phyloP scores from a whole-genome alignment of 345 rosid genomes.

The Trapa bicornis region DNA sequence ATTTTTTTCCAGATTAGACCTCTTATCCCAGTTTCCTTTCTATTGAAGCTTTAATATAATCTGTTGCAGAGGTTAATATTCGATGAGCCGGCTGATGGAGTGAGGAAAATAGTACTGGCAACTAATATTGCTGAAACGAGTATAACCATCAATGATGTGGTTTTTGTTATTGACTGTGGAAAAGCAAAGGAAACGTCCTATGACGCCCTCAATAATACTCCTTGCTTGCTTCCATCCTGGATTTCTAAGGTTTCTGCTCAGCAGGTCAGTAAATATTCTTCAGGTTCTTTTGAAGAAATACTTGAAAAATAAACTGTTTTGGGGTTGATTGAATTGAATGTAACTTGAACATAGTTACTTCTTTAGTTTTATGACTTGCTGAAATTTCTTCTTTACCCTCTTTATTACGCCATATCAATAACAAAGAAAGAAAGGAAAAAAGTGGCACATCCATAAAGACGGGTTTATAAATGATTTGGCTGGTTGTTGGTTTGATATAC shows the following conservation, averaged over 20 bases:
- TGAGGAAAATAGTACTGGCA: constrained; percentile 75
- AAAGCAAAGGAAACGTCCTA: constrained; percentile 92
- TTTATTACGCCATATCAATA: not conserved
- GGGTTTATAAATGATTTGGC: not conserved
- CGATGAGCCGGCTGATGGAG: constrained; percentile 67
- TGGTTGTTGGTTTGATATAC: not conserved
- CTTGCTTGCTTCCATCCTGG: constrained; percentile 94
- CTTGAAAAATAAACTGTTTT: not conserved
- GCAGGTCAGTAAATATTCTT: constrained; percentile 38
- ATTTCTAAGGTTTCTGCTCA: constrained; percentile 86
- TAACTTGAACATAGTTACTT: not conserved
- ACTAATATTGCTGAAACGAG: constrained; percentile 98
- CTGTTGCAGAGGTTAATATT: constrained; percentile 69
- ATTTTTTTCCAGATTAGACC: not conserved
- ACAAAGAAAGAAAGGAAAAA: not conserved
- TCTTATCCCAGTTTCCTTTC: not conserved
- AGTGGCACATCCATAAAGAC: not conserved
- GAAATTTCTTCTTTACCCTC: not conserved
- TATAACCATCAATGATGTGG: constrained; percentile 81
- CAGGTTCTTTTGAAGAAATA: not conserved
- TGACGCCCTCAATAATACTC: constrained; percentile 89
- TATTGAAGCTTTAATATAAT: constrained; percentile 1
- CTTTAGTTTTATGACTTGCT: not conserved
- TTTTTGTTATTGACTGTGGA: constrained; percentile 88
- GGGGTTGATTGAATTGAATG: not conserved